These are phyloP conservation scores for Solidago caesia DNA, from an alignment of 129 eudicot species.

Conservation along the genomic window DNA sequence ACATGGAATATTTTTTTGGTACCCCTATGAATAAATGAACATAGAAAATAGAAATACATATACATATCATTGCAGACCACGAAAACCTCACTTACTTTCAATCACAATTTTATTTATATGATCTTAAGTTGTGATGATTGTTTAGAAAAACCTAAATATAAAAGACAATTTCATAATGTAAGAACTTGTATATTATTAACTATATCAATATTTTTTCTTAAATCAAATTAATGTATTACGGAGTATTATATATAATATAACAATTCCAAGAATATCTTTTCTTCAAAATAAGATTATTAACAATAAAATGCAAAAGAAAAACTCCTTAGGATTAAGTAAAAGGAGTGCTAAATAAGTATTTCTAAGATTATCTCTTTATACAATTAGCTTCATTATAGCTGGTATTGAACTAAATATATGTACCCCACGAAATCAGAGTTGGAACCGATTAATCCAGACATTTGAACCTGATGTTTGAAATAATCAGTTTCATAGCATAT, in stretches of 20 bases:
- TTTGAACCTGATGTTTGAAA: not conserved
- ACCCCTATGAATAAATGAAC: no score
- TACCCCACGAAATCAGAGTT: not conserved
- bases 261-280: not conserved
- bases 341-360: not conserved
- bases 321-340: not conserved
- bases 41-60: no score
- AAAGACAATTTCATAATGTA: no score
- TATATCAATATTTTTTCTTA: no score
- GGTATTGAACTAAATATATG: not conserved
- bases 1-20: no score
- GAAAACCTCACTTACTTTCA: no score
- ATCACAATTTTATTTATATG: no score
- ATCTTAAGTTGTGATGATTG: not conserved
- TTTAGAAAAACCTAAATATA: not conserved
- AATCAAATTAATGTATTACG: no score
- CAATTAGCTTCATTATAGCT: not conserved
- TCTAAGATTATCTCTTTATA: not conserved
- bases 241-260: no score
- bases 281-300: conserved; percentile 1
- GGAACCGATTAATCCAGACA: not conserved
- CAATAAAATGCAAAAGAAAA: not conserved
- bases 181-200: no score
- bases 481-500: not conserved
- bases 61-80: no score